Percentiles rank a stretch among this genome's conserved stretches.
Conservation (phyloP, 495 filamentous ascomycete species). For the Amniculicola lignicola region DNA sequence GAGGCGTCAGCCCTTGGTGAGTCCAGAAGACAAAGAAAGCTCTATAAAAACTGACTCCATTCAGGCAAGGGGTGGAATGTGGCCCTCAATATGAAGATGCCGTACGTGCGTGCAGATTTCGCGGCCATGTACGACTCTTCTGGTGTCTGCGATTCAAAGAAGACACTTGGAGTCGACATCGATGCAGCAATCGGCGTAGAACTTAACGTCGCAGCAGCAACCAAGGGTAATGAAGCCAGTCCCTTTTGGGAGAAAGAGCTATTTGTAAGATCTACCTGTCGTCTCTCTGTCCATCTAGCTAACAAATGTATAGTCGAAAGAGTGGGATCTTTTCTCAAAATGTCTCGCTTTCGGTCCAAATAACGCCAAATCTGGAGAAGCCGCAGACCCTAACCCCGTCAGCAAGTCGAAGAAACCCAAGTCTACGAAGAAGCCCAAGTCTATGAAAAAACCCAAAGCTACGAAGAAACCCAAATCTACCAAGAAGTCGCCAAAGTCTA, state of each 20-base stretch:
- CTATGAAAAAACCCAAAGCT: constrained; percentile 5
- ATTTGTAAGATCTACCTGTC: constrained; percentile 8
- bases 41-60: background rate
- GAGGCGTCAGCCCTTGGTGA: constrained; percentile 21
- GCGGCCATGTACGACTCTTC: constrained; percentile 18
- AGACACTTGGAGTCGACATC: constrained; percentile 23
- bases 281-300: background rate
- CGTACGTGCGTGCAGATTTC: constrained; percentile 25
- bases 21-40: no score
- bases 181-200: constrained; percentile 20
- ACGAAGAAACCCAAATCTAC: constrained; percentile 9
- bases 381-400: background rate
- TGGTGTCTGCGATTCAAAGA: constrained; percentile 19
- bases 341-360: constrained; percentile 23
- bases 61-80: constrained; percentile 19
- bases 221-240: constrained; percentile 15
- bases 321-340: constrained; percentile 18
- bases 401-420: constrained; percentile 17
- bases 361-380: constrained; percentile 4
- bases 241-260: constrained; percentile 26
- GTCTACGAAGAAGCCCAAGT: constrained; percentile 1
- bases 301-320: background rate
- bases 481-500: constrained; percentile 4
- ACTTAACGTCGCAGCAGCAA: constrained; percentile 11
- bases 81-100: constrained; percentile 20